Base-by-base conservation (phyloP, 495 filamentous ascomycete genomes). In the Hypoxylon fuscum region DNA sequence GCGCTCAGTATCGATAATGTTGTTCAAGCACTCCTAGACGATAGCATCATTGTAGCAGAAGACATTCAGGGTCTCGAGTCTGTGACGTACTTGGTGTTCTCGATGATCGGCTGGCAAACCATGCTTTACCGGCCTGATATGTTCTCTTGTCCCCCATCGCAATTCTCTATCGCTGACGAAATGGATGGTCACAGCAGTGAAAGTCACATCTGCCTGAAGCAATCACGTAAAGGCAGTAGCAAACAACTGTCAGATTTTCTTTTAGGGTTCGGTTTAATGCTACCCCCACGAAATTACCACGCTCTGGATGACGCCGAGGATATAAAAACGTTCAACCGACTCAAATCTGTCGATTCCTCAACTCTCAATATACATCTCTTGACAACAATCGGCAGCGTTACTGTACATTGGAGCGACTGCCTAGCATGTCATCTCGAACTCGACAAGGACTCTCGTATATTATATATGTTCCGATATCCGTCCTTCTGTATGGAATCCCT, bases 91-190 rank as follows among this genome's bases (percentile, higher is more conserved):
- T 53, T 68, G 10, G 53, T 68, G 9, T 68, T 68, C 25, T 43
- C 60, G 14, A 45, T 68, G 15, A 64, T 68, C 23, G 64, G 64
- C 14, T 68, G 64, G 64, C 64, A 60, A 35, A 68, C 64, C n/a
- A 64, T 68, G 60, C 35, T 68, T 10, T 68, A 64, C 52, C 29
- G 52, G 23, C 52, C 61, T n/a, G 64, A 68, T 52, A 27, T 52
- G 17, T 23, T 45, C 21, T 68, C 64, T 5, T 59, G 59, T 37
- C 53, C 61, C 22, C 62, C 43, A 9, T 15, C 12, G 11, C 5
- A 64, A 31, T 41, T 68, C 8, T 35, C 32, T 5, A 59, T 68
- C 22, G 18, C 21, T n/a, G 47, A 68, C 40, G 64, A 68, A 37
- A 64, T 45, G 32, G 41, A 45, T 42, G 46, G 35, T 17, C 25